Base-by-base conservation (phyloP, 768 basidiomycete genomes). In the Kockovaella imperatae region DNA sequence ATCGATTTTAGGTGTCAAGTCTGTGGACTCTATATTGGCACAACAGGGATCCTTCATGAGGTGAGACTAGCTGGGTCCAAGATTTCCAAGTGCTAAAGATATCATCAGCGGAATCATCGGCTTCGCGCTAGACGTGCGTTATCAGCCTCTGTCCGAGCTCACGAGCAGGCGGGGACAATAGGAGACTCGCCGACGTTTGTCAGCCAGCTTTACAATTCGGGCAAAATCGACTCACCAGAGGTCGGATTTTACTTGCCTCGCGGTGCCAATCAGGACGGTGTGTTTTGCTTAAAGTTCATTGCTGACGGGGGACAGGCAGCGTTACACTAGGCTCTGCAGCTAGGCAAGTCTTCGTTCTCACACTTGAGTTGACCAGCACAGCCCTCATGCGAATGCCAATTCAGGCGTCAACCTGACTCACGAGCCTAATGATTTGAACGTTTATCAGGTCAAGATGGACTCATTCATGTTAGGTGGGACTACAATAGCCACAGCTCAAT, bases 81-180 rank as follows among this genome's bases (percentile, higher is more conserved):
- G n/a, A n/a, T n/a, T n/a, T n/a, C n/a, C n/a, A n/a, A n/a, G n/a
- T n/a, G n/a, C n/a, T n/a, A n/a, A n/a, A n/a, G n/a, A n/a, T n/a
- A n/a, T n/a, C n/a, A n/a, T n/a, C n/a, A 45, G 43, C 5, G 43
- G 43, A 18, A 45, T 45, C 28, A 30, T 6, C 28, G 43, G 43
- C 4, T 17, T 45, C 28, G 43, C 26, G 32, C 15, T 15, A 5
- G 11, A 15, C 10, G 43, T 45, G 8, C 29, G 29, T 29, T 17
- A 8, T 10, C 41, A 18, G 10, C n/a, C n/a, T n/a, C n/a, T n/a
- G n/a, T n/a, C n/a, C n/a, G n/a, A n/a, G n/a, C n/a, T n/a, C n/a
- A n/a, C n/a, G n/a, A n/a, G n/a, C n/a, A n/a, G n/a, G n/a, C n/a
- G n/a, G n/a, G n/a, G n/a, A n/a, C n/a, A n/a, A n/a, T n/a, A n/a